These are phyloP conservation scores for Coprinopsis sp. DNA, from an alignment of 768 basidiomycete species.

Conservation along the genomic window DNA sequence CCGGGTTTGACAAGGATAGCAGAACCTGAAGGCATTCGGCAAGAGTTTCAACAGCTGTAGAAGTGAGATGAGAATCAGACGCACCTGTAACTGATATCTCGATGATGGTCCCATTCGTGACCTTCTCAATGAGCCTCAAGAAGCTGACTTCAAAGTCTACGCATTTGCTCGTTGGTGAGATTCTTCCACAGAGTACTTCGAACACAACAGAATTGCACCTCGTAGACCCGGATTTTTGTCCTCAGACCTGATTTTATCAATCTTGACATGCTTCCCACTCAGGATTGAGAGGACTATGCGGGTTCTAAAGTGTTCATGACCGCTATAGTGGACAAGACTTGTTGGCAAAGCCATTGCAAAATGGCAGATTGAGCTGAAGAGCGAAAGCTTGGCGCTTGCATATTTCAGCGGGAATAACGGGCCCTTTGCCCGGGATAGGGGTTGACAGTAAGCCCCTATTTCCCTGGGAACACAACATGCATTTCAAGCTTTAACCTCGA, in stretches of 20 bases:
- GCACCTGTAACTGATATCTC: constrained; percentile 95
- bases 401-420: too few species aligned
- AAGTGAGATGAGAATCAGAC: constrained; percentile 27
- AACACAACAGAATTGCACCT: constrained; percentile 42
- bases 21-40: constrained; percentile 72
- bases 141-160: constrained; percentile 91
- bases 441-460: too few species aligned
- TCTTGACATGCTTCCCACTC: constrained; percentile 77
- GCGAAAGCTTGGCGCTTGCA: constrained; percentile 6
- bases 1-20: constrained; percentile 91
- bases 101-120: constrained; percentile 90
- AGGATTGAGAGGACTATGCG: constrained; percentile 87
- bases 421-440: too few species aligned
- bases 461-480: too few species aligned
- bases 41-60: constrained; percentile 3
- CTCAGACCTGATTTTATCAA: constrained; percentile 83
- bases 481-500: neutral
- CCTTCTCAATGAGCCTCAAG: constrained; percentile 79
- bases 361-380: neutral
- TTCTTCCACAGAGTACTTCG: too few species aligned
- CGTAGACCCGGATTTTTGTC: constrained; percentile 95
- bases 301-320: constrained; percentile 78
- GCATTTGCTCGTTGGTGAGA: too few species aligned
- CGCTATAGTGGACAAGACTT: constrained; percentile 57
- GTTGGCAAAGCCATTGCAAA: constrained; percentile 15